Evolutionary conservation across 306 rosid species (phyloP), one percentile per base, ranked within the genome.

Genomic region (Delonix regia): DNA sequence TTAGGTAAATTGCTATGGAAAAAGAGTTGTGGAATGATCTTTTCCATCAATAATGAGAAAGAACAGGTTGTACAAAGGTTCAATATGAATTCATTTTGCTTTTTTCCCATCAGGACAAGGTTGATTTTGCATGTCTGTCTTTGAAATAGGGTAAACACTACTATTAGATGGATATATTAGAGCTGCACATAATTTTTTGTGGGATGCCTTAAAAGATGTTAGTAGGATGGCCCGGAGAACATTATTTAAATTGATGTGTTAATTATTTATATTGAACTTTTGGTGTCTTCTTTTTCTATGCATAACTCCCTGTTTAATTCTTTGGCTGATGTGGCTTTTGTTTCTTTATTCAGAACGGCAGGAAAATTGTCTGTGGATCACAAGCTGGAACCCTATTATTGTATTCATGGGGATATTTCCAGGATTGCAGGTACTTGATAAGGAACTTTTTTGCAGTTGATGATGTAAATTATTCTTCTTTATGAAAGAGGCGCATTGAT

Each of bases 401-500:
- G 71, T 94, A 94, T 81, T 90, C 98, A 8, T 94, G 97, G 97
- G 98, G 97, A 55, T 89, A 70, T 88, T 90, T 92, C 91, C 87
- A 88, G 87, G 97, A 94, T 81, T 90, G 97, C 84, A 94, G 98
- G 98, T 94, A 78, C 61, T 9, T 41, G 36, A 68, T 25, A 42
- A 81, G 38, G 73, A 76, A 57, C 12, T 28, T 70, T 33, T 66
- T 61, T 65, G 39, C 44, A 25, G 18, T 64, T 74, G 22, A 65
- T 79, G 53, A 72, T 52, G 19, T 44, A 52, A 51, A 62, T 61
- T 48, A 8, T 77, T 60, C 51, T 80, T 41, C 0, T 34, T 57
- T 57, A 71, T 61, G 34, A 56, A 41, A 34, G 27, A 51, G 66
- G 74, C 55, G 5, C 60, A 33, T 33, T 21, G 52, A 19, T 64